Conservation (phyloP, 176 grass and related monocot genomes). For the Chloris gayana region DNA sequence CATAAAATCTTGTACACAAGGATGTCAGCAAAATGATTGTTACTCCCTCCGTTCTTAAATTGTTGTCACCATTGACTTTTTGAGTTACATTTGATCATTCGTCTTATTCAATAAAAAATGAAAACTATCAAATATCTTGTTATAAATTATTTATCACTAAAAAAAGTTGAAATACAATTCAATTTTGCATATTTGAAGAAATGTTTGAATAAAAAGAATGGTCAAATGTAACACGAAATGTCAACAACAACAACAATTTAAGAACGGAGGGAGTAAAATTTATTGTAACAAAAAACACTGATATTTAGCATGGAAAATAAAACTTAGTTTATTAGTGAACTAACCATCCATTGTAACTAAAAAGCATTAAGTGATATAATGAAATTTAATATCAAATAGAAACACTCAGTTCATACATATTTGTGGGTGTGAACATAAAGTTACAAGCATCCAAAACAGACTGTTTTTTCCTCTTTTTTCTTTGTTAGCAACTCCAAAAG, state of each 20-base stretch:
- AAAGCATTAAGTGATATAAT: conserved; percentile 1
- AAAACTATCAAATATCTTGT: too few relatives aligned
- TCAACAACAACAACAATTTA: too few relatives aligned
- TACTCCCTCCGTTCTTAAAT: too few relatives aligned
- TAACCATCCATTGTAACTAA: neutral
- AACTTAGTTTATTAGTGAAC: conserved; percentile 6
- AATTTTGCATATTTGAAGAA: too few relatives aligned
- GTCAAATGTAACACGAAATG: too few relatives aligned
- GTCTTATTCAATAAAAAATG: too few relatives aligned
- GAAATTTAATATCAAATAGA: neutral
- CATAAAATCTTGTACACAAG: neutral
- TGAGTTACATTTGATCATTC: too few relatives aligned
- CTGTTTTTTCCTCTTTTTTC: neutral
- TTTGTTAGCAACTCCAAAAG: neutral
- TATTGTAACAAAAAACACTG: neutral
- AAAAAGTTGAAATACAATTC: too few relatives aligned
- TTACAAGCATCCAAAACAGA: conserved; percentile 33
- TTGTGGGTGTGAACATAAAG: neutral
- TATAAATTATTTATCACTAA: too few relatives aligned
- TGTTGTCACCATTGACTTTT: too few relatives aligned
- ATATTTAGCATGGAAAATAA: neutral
- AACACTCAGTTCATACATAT: conserved; percentile 3
- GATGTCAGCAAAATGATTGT: neutral
- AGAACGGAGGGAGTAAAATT: too few relatives aligned
- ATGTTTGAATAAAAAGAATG: too few relatives aligned